Evolutionary conservation across 805 yeast species (phyloP), one percentile per base, ranked within the genome.

Genomic region (Yamadazyma phyllophila): DNA sequence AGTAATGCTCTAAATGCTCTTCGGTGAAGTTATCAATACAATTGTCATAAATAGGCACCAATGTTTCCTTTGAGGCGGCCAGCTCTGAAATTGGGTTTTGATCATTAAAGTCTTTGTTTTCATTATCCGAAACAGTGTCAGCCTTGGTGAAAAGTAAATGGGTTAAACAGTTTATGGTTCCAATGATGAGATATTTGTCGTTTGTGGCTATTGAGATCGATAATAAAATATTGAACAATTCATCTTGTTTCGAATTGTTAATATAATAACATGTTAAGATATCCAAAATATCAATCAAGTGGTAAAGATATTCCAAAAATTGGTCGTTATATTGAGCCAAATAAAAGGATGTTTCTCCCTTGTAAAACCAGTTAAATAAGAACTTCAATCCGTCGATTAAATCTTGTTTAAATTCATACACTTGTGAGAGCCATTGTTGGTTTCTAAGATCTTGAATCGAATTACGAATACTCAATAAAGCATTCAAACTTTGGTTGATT

Each of bases 221-320:
- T 17, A 82, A 68, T 42, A 89, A 68, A 1, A 76, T 69, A 44
- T 75, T 60, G 63, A 90, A 82, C 51, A 90, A 62, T 12, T 79
- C 79, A 58, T 90, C 94, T 53, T 84, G 82, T 41, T 80, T 75
- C 17, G 80, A 74, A 24, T 84, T 85, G 26, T 94, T 91, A 3
- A 90, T 81, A 53, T 86, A 74, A 62, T 88, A 88, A 36, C 96
- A 85, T 2, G 92, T 81, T 27, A 90, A 78, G 2, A 91, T 83
- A 61, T 94, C 98, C 50, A 88, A 77, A 27, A 90, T 77, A 62
- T 94, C 99, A 43, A 88, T 63, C 11, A 83, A 68, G 60, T 88
- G 87, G 46, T 74, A 77, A 37, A 83, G 67, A 24, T 84, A 66
- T 60, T 90, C 97, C 44, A 74, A 75, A 41, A 69, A 68, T 43